Conservation (phyloP, 495 filamentous ascomycete species). For the Lentithecium fluviatile region DNA sequence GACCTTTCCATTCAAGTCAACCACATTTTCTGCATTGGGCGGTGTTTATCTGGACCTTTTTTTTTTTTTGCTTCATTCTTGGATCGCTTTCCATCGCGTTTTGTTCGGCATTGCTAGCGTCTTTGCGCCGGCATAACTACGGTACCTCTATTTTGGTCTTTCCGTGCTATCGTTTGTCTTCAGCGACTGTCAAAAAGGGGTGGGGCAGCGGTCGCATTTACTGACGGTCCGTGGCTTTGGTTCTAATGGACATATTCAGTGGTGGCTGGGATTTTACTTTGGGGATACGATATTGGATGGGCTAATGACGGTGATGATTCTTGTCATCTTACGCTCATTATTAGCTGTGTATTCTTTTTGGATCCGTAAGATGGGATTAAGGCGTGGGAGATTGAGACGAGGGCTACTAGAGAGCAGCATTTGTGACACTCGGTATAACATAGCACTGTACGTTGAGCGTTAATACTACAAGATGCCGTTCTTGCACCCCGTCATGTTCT, state of each 20-base stretch:
- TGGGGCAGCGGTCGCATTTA: too few species aligned
- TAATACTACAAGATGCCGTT: conserved; percentile 2
- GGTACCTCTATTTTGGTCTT: not conserved
- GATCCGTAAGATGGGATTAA: not conserved
- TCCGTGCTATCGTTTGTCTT: not conserved
- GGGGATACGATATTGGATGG: not conserved
- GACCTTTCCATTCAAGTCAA: conserved; percentile 1
- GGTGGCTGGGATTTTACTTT: not conserved
- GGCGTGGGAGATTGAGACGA: not conserved
- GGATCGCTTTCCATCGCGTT: conserved; percentile 16
- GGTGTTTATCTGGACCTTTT: conserved; percentile 24
- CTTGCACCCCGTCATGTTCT: too few species aligned
- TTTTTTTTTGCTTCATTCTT: not conserved
- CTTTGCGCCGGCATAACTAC: conserved; percentile 9
- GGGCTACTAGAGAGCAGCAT: not conserved
- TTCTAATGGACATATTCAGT: conserved; percentile 28
- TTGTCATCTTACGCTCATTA: conserved; percentile 32
- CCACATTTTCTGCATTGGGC: conserved; percentile 31
- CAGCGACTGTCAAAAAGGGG: too few species aligned
- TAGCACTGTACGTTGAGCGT: conserved; percentile 14
- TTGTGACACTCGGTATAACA: not conserved
- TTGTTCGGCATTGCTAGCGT: conserved; percentile 13
- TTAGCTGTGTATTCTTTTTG: conserved; percentile 9
- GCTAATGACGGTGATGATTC: conserved; percentile 14
- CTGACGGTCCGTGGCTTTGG: too few species aligned